A percentile compares a stretch with the other conserved stretches of the same genome.
Conservation (phyloP, 148 eudicot species). For the Vaccinium corymbosum region DNA sequence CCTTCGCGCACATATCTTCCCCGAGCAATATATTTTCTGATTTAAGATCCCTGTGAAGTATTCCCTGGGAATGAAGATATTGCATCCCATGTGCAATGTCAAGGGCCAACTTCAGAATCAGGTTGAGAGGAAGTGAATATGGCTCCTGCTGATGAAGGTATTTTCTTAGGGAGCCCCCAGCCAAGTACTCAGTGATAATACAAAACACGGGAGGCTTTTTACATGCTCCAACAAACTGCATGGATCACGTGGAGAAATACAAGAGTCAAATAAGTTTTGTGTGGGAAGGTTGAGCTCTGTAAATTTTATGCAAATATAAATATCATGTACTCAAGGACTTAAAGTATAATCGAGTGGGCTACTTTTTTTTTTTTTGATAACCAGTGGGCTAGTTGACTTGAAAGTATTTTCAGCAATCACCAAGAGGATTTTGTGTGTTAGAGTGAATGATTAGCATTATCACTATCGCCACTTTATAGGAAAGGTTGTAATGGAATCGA, state of each 20-base stretch:
- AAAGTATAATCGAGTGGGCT: not conserved
- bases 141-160: constrained; percentile 95
- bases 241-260: constrained; percentile 14
- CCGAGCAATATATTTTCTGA: constrained; percentile 89
- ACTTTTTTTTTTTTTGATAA: too few species aligned
- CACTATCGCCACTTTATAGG: not conserved
- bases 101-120: constrained; percentile 68
- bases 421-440: constrained; percentile 3
- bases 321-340: not conserved
- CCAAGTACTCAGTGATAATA: constrained; percentile 87
- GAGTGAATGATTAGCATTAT: not conserved
- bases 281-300: not conserved
- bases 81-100: constrained; percentile 98
- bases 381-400: not conserved
- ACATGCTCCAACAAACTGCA: constrained; percentile 91
- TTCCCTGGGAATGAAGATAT: constrained; percentile 89
- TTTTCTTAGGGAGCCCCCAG: constrained; percentile 85
- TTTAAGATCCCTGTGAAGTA: constrained; percentile 92
- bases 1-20: constrained; percentile 86
- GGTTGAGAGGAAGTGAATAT: constrained; percentile 62
- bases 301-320: not conserved
- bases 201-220: constrained; percentile 96
- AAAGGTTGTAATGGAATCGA: not conserved
- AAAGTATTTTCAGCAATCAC: not conserved
- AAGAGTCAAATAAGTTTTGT: not conserved